phyloP scores from a whole-genome alignment of 345 rosid genomes.

The Eucalyptus coolabah region DNA sequence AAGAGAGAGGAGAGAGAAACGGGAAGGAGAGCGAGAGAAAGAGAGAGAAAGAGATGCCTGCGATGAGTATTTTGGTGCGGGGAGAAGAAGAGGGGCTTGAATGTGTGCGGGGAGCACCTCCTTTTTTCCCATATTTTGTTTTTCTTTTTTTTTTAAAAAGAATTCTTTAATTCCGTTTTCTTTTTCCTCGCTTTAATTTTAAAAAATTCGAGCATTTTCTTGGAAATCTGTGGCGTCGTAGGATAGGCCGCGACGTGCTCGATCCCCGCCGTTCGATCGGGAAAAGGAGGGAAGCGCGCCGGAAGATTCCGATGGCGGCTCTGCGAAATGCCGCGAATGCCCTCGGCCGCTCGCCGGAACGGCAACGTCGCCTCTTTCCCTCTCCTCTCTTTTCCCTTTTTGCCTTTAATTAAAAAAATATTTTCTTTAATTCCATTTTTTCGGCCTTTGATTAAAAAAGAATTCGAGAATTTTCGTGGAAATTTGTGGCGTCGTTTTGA shows the following conservation, averaged over 20 bases:
- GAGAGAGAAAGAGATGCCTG: background rate
- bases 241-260: background rate
- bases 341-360: no score
- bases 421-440: background rate
- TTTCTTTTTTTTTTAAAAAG: background rate
- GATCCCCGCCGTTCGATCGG: background rate
- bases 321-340: no score
- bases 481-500: background rate
- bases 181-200: background rate
- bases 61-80: background rate
- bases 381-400: background rate
- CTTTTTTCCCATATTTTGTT: background rate
- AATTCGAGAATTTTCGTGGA: background rate
- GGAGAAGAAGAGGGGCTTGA: background rate
- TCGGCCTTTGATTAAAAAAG: background rate
- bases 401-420: no score
- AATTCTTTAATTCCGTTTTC: background rate
- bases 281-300: no score
- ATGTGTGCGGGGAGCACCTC: background rate
- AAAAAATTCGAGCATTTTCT: background rate
- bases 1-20: background rate
- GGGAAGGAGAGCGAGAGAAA: background rate
- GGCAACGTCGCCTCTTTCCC: no score
- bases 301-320: no score
- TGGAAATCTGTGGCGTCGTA: background rate